Conservation (phyloP, 2,329 filamentous ascomycete species). For the Cadophora sp. region DNA sequence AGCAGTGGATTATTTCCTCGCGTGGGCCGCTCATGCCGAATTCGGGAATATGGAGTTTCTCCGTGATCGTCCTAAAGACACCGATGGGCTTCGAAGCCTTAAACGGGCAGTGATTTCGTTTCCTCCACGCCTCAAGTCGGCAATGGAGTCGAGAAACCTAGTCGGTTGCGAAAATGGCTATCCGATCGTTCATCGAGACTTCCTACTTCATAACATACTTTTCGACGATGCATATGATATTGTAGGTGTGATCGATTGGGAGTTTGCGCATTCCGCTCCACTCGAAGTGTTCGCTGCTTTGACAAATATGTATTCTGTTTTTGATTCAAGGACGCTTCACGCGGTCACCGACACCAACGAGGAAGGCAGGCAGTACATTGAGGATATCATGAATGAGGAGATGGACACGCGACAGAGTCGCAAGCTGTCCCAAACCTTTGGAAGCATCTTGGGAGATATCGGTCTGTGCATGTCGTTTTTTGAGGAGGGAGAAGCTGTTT, state of each 20-base stretch:
- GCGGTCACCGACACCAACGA: neutral
- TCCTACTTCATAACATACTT: constrained; percentile 5
- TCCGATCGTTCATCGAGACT: constrained; percentile 10
- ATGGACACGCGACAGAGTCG: neutral
- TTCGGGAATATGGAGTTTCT: neutral
- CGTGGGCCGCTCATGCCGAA: neutral
- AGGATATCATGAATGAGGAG: neutral
- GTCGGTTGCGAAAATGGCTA: neutral
- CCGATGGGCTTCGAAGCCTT: neutral
- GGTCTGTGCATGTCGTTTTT: neutral
- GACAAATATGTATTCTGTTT: neutral
- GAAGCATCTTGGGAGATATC: neutral
- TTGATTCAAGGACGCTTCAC: neutral
- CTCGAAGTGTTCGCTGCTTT: constrained; percentile 7
- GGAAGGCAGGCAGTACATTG: neutral
- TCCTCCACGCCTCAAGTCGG: neutral
- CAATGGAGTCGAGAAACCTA: neutral
- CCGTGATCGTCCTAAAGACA: neutral
- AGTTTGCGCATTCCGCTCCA: constrained; percentile 12
- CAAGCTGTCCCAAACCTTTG: neutral
- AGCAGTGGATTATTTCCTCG: neutral
- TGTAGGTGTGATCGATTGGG: constrained; percentile 13
- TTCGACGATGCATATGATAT: constrained; percentile 9
- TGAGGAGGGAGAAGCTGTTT: constrained; percentile 1
- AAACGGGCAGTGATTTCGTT: neutral